Base-by-base conservation (phyloP, 2,329 filamentous ascomycete species). In the Colletotrichum tropicicola region DNA sequence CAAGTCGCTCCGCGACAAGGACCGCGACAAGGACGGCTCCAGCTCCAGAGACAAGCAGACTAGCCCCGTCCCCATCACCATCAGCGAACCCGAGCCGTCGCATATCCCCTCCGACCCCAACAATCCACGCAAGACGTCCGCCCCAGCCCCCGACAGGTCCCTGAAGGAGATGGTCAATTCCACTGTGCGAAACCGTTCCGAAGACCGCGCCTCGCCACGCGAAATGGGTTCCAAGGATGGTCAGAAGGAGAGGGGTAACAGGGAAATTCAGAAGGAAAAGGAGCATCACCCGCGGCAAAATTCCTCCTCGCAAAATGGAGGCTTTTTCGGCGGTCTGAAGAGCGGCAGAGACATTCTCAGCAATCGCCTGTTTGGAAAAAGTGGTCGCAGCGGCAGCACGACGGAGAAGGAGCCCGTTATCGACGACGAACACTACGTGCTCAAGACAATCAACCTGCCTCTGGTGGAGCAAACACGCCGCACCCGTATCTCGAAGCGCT, bases 381-480 rank as follows among this genome's bases (percentile, higher is more conserved):
- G 90, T 69, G 86, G 85, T 19, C 86, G 92, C 59, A 91, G 89
- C 72, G 92, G 91, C 73, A 92, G 89, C 69, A 87, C 89, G 37
- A 86, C 78, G 70, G 92, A 89, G 74, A 91, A 79, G 67, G 89
- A 92, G 65, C 80, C 83, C 4, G 77, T 86, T 2, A 80, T 93
- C 12, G 93, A 93, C 69, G 91, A 94, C 71, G 93, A 96, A 73
- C 91, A 93, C 72, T 97, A 98, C 72, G 85, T 91, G 58, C 85
- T 94, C 72, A 93, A 91, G 70, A 89, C 97, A 44, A 93, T 98
- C 75, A 97, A 96, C 72, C 83, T 92, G 52, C 93, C 94, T 1
- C 82, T 98, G 28, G 85, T 97, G 25, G 91, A 97, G 75, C 95
- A 98, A 79, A 94, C 94, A 6, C 89, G 95, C n/a, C 83, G 90